These are phyloP conservation scores for Neurospora sp. DNA, from an alignment of 495 filamentous ascomycete genomes.

Conservation along the genomic window DNA sequence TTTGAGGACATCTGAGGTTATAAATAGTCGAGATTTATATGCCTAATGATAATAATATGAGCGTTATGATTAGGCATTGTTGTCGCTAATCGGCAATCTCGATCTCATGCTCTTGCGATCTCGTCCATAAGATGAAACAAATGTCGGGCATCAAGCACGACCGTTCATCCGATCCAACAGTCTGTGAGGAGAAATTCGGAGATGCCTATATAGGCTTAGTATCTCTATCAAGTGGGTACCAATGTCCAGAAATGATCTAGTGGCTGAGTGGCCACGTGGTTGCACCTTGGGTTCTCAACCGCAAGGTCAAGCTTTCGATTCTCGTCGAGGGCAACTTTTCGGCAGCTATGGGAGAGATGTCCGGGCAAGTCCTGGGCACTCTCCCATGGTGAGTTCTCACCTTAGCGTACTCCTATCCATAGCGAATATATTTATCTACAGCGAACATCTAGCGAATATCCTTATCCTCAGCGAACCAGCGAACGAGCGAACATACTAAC, in stretches of 20 bases:
- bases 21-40: background rate
- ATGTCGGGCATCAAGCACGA: background rate
- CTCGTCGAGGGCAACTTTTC: background rate
- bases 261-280: background rate
- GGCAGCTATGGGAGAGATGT: background rate
- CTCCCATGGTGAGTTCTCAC: background rate
- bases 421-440: background rate
- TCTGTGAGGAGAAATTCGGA: background rate
- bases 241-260: background rate
- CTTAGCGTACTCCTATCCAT: background rate
- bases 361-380: background rate
- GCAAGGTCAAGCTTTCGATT: background rate
- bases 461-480: background rate
- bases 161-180: background rate
- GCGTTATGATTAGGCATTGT: background rate
- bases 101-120: background rate
- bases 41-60: background rate
- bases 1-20: background rate
- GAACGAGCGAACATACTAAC: background rate
- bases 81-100: background rate
- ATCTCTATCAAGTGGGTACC: background rate
- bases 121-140: background rate
- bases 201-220: background rate
- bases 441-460: background rate
- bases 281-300: background rate